Conservation (phyloP, 139 green algal species). For the Chlorella sorokiniana region DNA sequence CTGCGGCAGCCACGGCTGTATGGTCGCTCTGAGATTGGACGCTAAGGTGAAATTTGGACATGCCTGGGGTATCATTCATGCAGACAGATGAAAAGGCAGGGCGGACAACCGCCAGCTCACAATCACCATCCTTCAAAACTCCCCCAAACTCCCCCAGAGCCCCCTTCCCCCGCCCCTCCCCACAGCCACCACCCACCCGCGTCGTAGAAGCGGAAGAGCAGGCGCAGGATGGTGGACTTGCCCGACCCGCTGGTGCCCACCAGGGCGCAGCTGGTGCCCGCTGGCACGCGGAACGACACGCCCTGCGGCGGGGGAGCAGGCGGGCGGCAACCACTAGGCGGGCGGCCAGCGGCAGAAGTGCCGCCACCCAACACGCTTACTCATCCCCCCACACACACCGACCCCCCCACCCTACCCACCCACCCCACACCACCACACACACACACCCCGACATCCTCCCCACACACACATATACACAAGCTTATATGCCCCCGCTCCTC, state of each 20-base stretch:
- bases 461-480: not conserved
- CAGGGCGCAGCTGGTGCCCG: slow-evolving; percentile 85
- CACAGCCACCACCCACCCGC: not conserved
- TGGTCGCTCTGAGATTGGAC: too few relatives aligned
- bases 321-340: not conserved
- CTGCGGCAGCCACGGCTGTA: too few relatives aligned
- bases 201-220: slow-evolving; percentile 92
- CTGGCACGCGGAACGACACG: slow-evolving; percentile 72
- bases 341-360: not conserved
- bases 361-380: too few relatives aligned
- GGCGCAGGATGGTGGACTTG: slow-evolving; percentile 78
- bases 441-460: not conserved
- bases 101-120: not conserved
- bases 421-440: not conserved
- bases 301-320: slow-evolving; percentile 39
- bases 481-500: not conserved
- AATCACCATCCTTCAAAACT: not conserved
- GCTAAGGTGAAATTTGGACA: too few relatives aligned
- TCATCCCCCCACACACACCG: not conserved
- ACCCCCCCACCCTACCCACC: too few relatives aligned
- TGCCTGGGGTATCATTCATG: too few relatives aligned
- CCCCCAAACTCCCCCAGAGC: not conserved
- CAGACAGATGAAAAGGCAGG: not conserved
- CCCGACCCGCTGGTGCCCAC: slow-evolving; percentile 89
- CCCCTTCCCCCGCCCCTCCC: not conserved